Evolutionary conservation across 208 protist species (phyloP).

Genomic region (Acanthamoeba lenticulata): DNA sequence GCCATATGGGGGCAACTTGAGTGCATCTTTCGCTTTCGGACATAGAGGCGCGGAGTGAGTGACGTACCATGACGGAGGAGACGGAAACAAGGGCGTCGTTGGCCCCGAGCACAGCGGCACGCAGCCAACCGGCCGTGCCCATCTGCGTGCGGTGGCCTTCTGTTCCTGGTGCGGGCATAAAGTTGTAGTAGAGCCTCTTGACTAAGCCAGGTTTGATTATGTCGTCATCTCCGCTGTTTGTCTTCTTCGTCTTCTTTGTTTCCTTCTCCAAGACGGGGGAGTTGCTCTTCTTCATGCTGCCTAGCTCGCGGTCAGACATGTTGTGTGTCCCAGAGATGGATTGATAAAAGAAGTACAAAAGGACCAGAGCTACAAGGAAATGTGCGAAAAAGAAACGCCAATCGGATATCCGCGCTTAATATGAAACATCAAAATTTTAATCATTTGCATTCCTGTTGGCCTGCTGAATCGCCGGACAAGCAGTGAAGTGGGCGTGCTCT

Average conservation of each 20-base stretch:
- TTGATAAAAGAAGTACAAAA: neutral
- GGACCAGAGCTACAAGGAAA: neutral
- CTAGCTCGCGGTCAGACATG: too few relatives aligned
- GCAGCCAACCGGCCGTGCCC: neutral
- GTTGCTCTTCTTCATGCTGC: neutral
- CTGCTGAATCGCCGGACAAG: too few relatives aligned
- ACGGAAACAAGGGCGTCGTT: neutral
- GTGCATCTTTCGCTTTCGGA: neutral
- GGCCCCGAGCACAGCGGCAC: neutral
- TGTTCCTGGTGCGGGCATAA: neutral
- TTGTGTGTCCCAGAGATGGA: neutral
- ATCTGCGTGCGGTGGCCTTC: neutral
- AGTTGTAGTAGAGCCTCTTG: neutral
- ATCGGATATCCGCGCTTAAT: neutral
- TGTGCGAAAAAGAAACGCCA: neutral
- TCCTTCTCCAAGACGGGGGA: neutral
- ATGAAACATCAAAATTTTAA: too few relatives aligned
- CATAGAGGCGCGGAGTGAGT: neutral
- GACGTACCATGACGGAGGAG: neutral
- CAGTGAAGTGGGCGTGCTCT: too few relatives aligned
- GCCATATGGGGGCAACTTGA: too few relatives aligned
- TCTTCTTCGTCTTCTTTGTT: neutral
- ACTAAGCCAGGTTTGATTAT: neutral
- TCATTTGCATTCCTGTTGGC: too few relatives aligned
- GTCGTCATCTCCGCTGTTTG: neutral